Conservation (phyloP, 139 green algal species). For the Picocystis salinarum region DNA sequence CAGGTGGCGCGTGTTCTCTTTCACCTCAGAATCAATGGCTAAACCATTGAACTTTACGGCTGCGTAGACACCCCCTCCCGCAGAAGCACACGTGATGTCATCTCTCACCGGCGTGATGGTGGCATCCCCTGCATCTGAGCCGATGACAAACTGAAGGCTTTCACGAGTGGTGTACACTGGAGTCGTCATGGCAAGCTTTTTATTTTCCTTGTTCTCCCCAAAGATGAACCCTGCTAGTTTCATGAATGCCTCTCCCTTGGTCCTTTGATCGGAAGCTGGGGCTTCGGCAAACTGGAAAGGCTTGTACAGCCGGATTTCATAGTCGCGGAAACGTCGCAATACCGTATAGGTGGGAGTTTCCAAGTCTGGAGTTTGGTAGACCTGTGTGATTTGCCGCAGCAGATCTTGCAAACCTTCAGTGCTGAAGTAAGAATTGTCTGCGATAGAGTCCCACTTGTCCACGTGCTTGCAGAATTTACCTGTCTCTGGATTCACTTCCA, state of each 20-base stretch:
- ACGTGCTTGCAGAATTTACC: slow-evolving; percentile 11
- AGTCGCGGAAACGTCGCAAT: slow-evolving; percentile 24
- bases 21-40: slow-evolving; percentile 3
- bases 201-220: slow-evolving; percentile 36
- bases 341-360: slow-evolving; percentile 25
- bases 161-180: slow-evolving; percentile 24
- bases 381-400: background rate
- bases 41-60: background rate
- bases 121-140: background rate
- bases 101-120: background rate
- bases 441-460: slow-evolving; percentile 34
- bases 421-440: slow-evolving; percentile 30
- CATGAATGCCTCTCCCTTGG: slow-evolving; percentile 18
- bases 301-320: slow-evolving; percentile 51
- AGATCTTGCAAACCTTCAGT: slow-evolving; percentile 19
- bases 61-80: background rate
- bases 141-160: slow-evolving; percentile 20
- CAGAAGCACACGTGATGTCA: no score
- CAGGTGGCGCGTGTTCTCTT: slow-evolving; percentile 7
- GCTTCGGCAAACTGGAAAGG: slow-evolving; percentile 45
- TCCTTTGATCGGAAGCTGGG: background rate
- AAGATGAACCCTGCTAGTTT: slow-evolving; percentile 66
- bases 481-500: background rate
- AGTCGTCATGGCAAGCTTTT: slow-evolving; percentile 58
- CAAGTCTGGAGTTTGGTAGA: slow-evolving; percentile 7